Evolutionary conservation across 768 basidiomycete genomes (phyloP).

Genomic region (Coprinopsis marcescibilis): DNA sequence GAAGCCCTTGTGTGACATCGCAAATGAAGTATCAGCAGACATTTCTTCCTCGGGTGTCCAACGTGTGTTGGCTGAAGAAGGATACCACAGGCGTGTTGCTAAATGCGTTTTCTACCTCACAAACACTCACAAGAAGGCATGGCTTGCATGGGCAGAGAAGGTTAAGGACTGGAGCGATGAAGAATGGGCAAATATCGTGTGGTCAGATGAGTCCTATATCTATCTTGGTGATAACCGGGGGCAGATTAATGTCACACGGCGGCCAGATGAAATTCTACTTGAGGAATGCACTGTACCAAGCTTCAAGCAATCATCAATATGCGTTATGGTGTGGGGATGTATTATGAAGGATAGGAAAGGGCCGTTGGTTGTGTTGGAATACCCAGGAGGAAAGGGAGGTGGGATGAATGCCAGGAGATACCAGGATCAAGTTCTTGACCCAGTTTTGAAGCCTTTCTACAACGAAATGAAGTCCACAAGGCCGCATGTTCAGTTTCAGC

Average conservation of each 20-base stretch:
- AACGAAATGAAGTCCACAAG: background rate
- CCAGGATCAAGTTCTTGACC: conserved; percentile 19
- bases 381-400: conserved; percentile 18
- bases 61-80: background rate
- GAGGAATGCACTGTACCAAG: conserved; percentile 17
- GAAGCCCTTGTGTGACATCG: background rate
- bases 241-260: conserved; percentile 18
- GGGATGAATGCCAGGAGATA: conserved; percentile 16
- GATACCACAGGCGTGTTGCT: conserved; percentile 17
- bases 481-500: conserved; percentile 1
- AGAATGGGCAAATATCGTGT: conserved; percentile 18
- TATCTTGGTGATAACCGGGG: conserved; percentile 15
- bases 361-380: conserved; percentile 19
- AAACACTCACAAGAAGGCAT: conserved; percentile 8
- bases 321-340: conserved; percentile 13
- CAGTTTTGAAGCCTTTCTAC: conserved; percentile 13
- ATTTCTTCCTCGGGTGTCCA: background rate
- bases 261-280: conserved; percentile 14
- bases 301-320: conserved; percentile 19
- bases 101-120: conserved; percentile 16
- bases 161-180: background rate
- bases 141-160: conserved; percentile 15
- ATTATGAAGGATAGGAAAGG: conserved; percentile 19
- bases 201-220: conserved; percentile 17
- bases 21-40: background rate